Conservation (phyloP, 495 filamentous ascomycete genomes). For the Hypoxylon rickii region DNA sequence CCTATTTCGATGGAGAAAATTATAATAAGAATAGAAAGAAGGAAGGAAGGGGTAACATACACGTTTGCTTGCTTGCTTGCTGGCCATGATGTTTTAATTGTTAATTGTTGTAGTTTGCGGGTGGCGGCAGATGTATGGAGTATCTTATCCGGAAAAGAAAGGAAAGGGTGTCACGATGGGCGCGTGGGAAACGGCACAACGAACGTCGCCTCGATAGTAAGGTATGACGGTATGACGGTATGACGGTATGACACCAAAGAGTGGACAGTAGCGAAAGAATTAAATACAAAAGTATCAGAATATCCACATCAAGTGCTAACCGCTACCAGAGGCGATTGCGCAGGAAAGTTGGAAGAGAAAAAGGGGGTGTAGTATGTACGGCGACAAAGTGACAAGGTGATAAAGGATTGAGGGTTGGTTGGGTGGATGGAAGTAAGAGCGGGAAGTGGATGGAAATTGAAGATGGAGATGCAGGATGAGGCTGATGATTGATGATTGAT, state of each 20-base stretch:
- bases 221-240: no score
- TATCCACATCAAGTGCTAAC: background rate
- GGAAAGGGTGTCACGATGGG: slow-evolving; percentile 59
- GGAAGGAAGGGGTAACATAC: slow-evolving; percentile 53
- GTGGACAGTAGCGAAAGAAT: slow-evolving; percentile 9
- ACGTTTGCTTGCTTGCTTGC: slow-evolving; percentile 80
- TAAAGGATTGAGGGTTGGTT: slow-evolving; percentile 1
- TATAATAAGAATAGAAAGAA: no score
- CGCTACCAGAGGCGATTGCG: background rate
- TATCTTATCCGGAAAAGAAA: slow-evolving; percentile 59
- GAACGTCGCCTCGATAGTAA: background rate
- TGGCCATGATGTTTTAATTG: slow-evolving; percentile 79
- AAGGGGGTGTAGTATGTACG: no score
- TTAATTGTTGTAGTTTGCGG: slow-evolving; percentile 37
- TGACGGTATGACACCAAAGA: no score
- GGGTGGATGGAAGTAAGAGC: no score
- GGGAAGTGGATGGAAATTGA: no score
- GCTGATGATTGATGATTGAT: no score
- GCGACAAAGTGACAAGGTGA: no score
- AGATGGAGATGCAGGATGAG: no score
- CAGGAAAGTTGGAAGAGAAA: background rate
- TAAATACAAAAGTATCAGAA: slow-evolving; percentile 2
- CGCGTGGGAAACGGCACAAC: background rate
- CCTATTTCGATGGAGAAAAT: background rate
- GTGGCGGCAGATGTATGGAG: background rate